Base-by-base conservation (phyloP, 2,329 filamentous ascomycete genomes). In the Cladosporium sp. region DNA sequence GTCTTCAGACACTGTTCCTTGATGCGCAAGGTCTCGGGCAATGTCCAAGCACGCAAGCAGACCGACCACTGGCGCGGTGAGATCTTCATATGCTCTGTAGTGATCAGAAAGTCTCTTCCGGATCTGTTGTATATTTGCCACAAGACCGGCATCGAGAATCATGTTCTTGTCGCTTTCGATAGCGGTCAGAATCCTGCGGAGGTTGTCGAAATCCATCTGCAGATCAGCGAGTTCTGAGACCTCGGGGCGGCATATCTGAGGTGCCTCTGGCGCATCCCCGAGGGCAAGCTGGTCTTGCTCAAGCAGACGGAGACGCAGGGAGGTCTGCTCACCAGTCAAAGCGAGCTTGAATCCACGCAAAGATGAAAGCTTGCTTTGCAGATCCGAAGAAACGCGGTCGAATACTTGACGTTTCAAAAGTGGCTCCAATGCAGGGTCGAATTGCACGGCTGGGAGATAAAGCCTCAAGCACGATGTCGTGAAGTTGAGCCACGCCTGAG, bases 401-500 rank as follows among this genome's bases (percentile, higher is more conserved):
- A 85, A 77, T 18, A 80, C 71, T 48, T 77, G 68, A 17, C 82
- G 79, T 59, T 89, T 84, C 15, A 96, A 79, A 47, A 75, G 74
- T 6, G 79, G 70, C 43, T 73, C 73, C 29, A 83, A 65, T 2
- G 82, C 83, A 1, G 93, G 93, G 66, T 99, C 93, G 61, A 92
- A 93, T 3, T 87, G 80, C 58, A 85, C 84, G 66, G 95, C 86
- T 0, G 95, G 91, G 2, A 97, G 83, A 63, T 92, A 96, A 2
- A 96, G 76, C 55, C 80, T 80, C 42, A 97, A 75, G 34, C 85
- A 81, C 13, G 85, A 84, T 17, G 91, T 70, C 1, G 88, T 85
- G 54, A 96, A 83, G 44, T 86, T 77, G 22, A 90, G 77, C 82
- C 91, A 93, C 4, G 87, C 85, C 18, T 63, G 47, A 4, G 85